Evolutionary conservation across 441 rosid species (phyloP).

Genomic region (Sinapis alba): DNA sequence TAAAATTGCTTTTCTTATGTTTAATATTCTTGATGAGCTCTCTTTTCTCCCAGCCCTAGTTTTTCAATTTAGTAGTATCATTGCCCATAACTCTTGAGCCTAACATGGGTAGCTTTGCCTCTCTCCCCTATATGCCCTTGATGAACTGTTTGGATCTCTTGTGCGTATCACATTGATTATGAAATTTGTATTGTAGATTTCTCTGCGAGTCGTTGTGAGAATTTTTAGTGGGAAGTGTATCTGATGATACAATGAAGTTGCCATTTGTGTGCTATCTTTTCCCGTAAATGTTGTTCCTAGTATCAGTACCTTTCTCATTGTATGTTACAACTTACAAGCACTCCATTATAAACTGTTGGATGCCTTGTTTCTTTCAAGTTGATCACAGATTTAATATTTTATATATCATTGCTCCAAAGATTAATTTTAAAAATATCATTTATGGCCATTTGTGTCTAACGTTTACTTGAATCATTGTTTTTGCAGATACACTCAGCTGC

Average conservation of each 20-base stretch:
- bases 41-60: not conserved
- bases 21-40: constrained; percentile 4
- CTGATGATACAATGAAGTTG: not conserved
- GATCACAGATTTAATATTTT: constrained; percentile 13
- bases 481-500: constrained; percentile 93
- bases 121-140: constrained; percentile 9
- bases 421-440: not conserved
- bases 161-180: not conserved
- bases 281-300: not conserved
- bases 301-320: constrained; percentile 11
- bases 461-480: constrained; percentile 16
- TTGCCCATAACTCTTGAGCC: not conserved
- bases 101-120: constrained; percentile 18
- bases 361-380: constrained; percentile 10
- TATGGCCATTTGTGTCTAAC: constrained; percentile 14
- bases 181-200: not conserved
- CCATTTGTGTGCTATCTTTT: constrained; percentile 12
- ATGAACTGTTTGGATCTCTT: constrained; percentile 19
- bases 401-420: not conserved
- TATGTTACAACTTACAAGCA: constrained; percentile 13
- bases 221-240: constrained; percentile 10
- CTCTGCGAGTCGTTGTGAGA: not conserved
- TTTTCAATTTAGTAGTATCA: not conserved
- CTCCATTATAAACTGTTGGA: constrained; percentile 1
- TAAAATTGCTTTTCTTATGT: constrained; percentile 5